Evolutionary conservation across 139 green algal genomes (phyloP), one percentile per base, ranked within the genome.

Genomic region (Coccomyxa sp.): DNA sequence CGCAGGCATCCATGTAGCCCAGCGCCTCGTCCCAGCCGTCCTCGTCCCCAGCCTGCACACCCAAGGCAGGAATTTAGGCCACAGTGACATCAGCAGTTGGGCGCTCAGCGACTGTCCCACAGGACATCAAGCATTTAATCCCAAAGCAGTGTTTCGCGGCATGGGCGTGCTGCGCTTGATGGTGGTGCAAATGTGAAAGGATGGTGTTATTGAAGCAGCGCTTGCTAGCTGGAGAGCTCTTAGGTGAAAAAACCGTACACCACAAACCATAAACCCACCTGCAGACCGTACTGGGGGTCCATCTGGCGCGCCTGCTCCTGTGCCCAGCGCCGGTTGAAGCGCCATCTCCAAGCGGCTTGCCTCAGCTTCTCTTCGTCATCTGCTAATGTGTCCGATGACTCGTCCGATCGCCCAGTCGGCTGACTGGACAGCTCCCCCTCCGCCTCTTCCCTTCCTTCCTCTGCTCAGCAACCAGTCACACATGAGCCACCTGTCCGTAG

Each of bases 1-100:
- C 84, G 51, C 80, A 85, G 3, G 84, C 84, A 23, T 87, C 84
- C 76, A 87, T 27, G 74, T 87, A 87, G 9, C 84, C 84, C 51
- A 87, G 76, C 13, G 84, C 84, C 38, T 85, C 84, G 57, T 87
- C 84, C 84, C 84, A 87, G 32, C 82, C 80, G 15, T 87, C 84
- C 57, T 84, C 79, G 45, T 74, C 79, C 27, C 79, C 79, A 21
- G 58, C 58, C 58, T 82, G 58, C 58, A 75, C 63, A 71, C 63
- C 63, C 63, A 11, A 21, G 16, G 14, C 15, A 68, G 60, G 60
- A n/a, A n/a, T n/a, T n/a, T n/a, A n/a, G n/a, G 38, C 38, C 38
- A 51, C 38, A 51, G 7, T 51, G 38, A 51, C 38, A 11, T 51
- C 38, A 51, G 38, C 38, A 7, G 7, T 51, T 7, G 38, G 38